Base-by-base conservation (phyloP, 257 asterid species). In the Solanum sejunctum region DNA sequence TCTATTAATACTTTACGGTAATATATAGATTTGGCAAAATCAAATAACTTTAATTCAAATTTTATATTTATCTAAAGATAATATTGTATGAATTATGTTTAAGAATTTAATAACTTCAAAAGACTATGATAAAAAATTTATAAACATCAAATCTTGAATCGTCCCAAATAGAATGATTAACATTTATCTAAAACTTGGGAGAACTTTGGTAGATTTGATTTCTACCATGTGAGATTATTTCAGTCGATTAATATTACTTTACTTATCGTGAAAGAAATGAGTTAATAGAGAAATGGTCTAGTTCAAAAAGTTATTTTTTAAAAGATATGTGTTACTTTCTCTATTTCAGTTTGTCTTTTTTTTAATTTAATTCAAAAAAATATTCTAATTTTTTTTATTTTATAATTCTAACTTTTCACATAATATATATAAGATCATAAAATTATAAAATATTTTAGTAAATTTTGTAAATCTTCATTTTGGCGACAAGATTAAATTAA, bases 231-330 rank as follows among this genome's bases (percentile, higher is more conserved):
- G 57, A 45, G 57, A 45, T 45, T 11, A 43, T 71, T 71, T 12
- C 0, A 71, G 36, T 66, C 13, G 13, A 12, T 12, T 43, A 45
- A 20, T 64, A 7, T 8, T 8, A 8, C 10, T 20, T 58, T n/a
- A 20, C 66, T 58, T 58, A n/a, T 58, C 66, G 66, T 58, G 66
- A 58, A 57, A 20, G 80, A 71, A 71, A 71, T 71, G 80, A 10
- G 54, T 71, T 71, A 10, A 43, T 3, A 36, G 56, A 71, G 80
- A 43, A 71, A 5, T n/a, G 17, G 80, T 71, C 80, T 43, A 71
- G 26, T 12, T 12, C 11, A 12, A 23, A 23, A 54, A 26, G 26
- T 3, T 2, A 70, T 8, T 39, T 17, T 69, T 18, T 20, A 6
- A 7, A 15, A 54, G 16, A 20, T 54, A 15, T 15, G 58, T 15